phyloP scores from a whole-genome alignment of 1,284 basidiomycete species.

The Porogramme epimiltina region DNA sequence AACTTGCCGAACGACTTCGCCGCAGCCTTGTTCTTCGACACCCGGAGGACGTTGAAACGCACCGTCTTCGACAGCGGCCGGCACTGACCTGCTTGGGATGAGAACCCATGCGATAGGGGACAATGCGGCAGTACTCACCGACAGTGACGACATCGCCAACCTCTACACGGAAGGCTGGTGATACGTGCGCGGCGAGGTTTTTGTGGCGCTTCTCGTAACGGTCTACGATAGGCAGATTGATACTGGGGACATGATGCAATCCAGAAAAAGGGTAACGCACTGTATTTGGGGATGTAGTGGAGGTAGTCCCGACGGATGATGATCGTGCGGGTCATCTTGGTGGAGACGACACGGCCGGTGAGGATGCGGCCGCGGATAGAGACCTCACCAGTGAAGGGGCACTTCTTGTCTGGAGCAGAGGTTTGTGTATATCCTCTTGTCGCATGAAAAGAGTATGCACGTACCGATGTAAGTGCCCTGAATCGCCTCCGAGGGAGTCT shows the following conservation, averaged over 20 bases:
- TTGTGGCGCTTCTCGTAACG: constrained; percentile 98
- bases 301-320: constrained; percentile 99
- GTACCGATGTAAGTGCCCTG: constrained; percentile 95
- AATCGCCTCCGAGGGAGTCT: constrained; percentile 96
- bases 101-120: not conserved
- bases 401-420: constrained; percentile 88
- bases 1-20: constrained; percentile 95
- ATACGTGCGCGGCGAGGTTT: constrained; percentile 97
- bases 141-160: constrained; percentile 94
- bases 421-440: constrained; percentile 6
- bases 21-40: constrained; percentile 86
- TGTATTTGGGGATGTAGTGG: constrained; percentile 99
- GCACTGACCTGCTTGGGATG: constrained; percentile 80
- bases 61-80: constrained; percentile 99
- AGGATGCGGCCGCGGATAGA: constrained; percentile 99
- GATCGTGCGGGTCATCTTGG: constrained; percentile 99
- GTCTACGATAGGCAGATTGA: constrained; percentile 46
- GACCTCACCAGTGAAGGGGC: constrained; percentile 94
- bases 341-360: constrained; percentile 96
- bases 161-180: constrained; percentile 98
- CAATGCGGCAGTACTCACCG: constrained; percentile 56
- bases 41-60: constrained; percentile 96
- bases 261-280: constrained; percentile 43
- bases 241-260: constrained; percentile 2
- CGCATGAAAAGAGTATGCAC: constrained; percentile 31